Evolutionary conservation across 23 red algal genomes (phyloP).

Genomic region (Gracilaria vermiculophylla): DNA sequence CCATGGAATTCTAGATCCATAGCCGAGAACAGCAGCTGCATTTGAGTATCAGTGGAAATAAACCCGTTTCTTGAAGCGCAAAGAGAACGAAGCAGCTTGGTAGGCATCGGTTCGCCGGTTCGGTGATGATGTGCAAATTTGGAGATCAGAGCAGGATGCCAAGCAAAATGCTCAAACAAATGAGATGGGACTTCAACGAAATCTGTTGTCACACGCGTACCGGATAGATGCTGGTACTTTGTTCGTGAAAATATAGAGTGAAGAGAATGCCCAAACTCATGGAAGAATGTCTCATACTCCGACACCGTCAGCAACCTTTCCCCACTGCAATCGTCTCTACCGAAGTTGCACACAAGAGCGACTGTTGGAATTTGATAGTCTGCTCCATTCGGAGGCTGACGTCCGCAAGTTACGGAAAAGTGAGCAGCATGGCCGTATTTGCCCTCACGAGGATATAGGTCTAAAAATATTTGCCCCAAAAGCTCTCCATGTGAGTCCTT

Average conservation of each 20-base stretch:
- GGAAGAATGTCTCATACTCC: conserved; percentile 84
- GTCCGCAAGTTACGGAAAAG: conserved; percentile 83
- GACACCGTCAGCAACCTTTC: conserved; percentile 49
- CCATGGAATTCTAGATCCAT: conserved; percentile 70
- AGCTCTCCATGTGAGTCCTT: conserved; percentile 36
- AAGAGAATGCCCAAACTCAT: conserved; percentile 92
- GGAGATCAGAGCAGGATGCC: conserved; percentile 59
- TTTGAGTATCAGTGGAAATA: conserved; percentile 59
- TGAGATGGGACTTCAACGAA: conserved; percentile 94
- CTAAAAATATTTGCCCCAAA: conserved; percentile 85
- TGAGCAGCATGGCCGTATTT: conserved; percentile 90
- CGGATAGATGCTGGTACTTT: conserved; percentile 87
- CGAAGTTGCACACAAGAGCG: conserved; percentile 91
- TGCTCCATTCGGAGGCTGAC: conserved; percentile 23
- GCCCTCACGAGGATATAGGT: conserved; percentile 74
- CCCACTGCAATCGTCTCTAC: not conserved
- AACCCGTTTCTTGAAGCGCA: conserved; percentile 58
- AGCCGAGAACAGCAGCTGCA: conserved; percentile 56
- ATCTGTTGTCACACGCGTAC: conserved; percentile 88
- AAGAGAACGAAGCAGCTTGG: conserved; percentile 18
- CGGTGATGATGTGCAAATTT: conserved; percentile 47
- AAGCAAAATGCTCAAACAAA: conserved; percentile 84
- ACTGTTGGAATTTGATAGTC: conserved; percentile 86
- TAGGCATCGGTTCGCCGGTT: conserved; percentile 67
- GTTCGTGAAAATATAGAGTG: conserved; percentile 90